These are phyloP conservation scores for Panaeolus cyanescens DNA, from an alignment of 768 basidiomycete genomes.

Conservation along the genomic window DNA sequence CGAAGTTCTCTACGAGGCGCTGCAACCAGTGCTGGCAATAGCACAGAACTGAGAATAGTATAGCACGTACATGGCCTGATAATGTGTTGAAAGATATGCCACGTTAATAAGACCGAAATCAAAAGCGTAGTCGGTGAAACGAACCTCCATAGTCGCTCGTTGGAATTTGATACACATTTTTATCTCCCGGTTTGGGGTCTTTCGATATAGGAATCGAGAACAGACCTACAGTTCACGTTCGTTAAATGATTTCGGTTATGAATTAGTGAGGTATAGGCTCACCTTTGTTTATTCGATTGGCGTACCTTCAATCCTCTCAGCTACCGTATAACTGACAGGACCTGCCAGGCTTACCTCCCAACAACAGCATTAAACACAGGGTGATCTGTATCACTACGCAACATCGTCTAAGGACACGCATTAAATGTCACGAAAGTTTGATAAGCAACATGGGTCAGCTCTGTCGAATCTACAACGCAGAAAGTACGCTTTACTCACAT, in stretches of 20 bases:
- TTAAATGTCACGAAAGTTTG: not conserved
- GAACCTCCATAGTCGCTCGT: conserved; percentile 51
- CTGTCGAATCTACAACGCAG: no score
- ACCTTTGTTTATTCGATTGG: conserved; percentile 56
- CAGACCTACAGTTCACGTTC: conserved; percentile 34
- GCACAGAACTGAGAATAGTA: not conserved
- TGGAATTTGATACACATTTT: conserved; percentile 51
- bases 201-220: conserved; percentile 57
- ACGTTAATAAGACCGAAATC: no score
- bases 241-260: not conserved
- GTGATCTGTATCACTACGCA: conserved; percentile 47
- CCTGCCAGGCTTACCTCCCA: conserved; percentile 26
- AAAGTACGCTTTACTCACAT: conserved; percentile 41
- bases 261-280: not conserved
- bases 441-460: no score
- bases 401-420: conserved; percentile 27
- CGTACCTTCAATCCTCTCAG: conserved; percentile 36
- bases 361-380: conserved; percentile 46
- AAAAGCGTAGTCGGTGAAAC: no score
- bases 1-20: not conserved
- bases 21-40: conserved; percentile 23
- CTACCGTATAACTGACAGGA: not conserved
- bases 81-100: no score
- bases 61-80: no score
- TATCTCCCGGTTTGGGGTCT: conserved; percentile 40